phyloP scores from a whole-genome alignment of 108 stramenopile genomes.

The Schizochytrium sp. region DNA sequence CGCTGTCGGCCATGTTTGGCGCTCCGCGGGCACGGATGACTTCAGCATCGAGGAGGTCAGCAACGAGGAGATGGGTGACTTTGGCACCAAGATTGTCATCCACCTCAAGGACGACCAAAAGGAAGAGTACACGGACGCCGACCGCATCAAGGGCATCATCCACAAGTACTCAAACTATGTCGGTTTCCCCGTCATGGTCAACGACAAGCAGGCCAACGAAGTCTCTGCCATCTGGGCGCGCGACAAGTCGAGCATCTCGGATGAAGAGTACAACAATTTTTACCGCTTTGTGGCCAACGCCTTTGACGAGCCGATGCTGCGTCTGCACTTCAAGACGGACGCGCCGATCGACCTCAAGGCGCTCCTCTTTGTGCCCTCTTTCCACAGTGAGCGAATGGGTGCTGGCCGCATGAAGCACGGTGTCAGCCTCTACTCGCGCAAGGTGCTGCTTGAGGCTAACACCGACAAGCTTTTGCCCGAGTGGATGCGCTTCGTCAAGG shows the following conservation, averaged over 20 bases:
- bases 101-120: slow-evolving; percentile 76
- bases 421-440: slow-evolving; percentile 81
- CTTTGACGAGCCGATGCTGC: slow-evolving; percentile 69
- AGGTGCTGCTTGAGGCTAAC: slow-evolving; percentile 89
- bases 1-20: slow-evolving; percentile 57
- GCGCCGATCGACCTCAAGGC: slow-evolving; percentile 94
- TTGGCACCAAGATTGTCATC: slow-evolving; percentile 69
- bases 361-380: slow-evolving; percentile 83
- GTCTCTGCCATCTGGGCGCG: slow-evolving; percentile 86
- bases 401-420: slow-evolving; percentile 96
- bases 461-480: slow-evolving; percentile 84
- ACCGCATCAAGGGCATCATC: slow-evolving; percentile 69
- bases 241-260: slow-evolving; percentile 72
- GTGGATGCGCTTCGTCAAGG: slow-evolving; percentile 88
- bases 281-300: slow-evolving; percentile 81
- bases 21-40: slow-evolving; percentile 56
- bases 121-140: slow-evolving; percentile 65
- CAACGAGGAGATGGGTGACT: slow-evolving; percentile 45
- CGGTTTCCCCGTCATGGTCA: slow-evolving; percentile 86
- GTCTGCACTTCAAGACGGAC: slow-evolving; percentile 87
- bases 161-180: slow-evolving; percentile 96
- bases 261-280: slow-evolving; percentile 83
- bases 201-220: slow-evolving; percentile 87
- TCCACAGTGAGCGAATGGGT: slow-evolving; percentile 95
- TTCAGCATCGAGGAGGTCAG: slow-evolving; percentile 53